Evolutionary conservation across 306 rosid species (phyloP), one percentile per base, ranked within the genome.

Genomic region (Trifolium subterraneum): DNA sequence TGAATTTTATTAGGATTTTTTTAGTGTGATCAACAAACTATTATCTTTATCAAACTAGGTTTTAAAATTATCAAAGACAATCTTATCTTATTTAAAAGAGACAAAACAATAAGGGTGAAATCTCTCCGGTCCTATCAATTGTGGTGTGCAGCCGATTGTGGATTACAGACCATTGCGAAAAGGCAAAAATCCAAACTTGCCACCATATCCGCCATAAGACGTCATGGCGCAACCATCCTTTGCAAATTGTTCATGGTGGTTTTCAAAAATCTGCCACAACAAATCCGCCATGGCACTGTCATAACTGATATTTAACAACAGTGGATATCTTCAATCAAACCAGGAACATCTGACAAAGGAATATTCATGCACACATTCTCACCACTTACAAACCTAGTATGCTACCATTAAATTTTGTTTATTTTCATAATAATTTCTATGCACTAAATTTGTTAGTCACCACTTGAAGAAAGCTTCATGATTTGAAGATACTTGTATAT

Each of bases 401-500:
- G 7, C 41, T 14, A 27, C 13, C 10, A 29, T 60, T 15, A 29
- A 27, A 60, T 29, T 29, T 14, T 14, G 22, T 29, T 60, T 60
- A 15, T 60, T 25, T 56, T 25, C 41, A 29, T 8, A 41, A 51
- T 12, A 56, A 29, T 31, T 48, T 47, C 71, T 47, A 38, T 45
- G 25, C 9, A 13, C 59, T 41, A 29, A 62, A 62, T 23, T 62
- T 50, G 52, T 67, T 73, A 13, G 56, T 82, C 64, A 12, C 51
- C 55, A 72, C 47, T 56, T 36, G 65, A 27, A 50, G 61, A 36
- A 10, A 52, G 25, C 22, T 20, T 59, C 51, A 54, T 38, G 68
- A 75, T 51, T 65, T 47, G 50, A 74, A 35, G 45, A 74, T 45
- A 56, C 48, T 64, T 16, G 20, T 38, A 39, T 70, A 71, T 63